phyloP scores from a whole-genome alignment of 768 basidiomycete genomes.

The Gymnopilus dilepis region DNA sequence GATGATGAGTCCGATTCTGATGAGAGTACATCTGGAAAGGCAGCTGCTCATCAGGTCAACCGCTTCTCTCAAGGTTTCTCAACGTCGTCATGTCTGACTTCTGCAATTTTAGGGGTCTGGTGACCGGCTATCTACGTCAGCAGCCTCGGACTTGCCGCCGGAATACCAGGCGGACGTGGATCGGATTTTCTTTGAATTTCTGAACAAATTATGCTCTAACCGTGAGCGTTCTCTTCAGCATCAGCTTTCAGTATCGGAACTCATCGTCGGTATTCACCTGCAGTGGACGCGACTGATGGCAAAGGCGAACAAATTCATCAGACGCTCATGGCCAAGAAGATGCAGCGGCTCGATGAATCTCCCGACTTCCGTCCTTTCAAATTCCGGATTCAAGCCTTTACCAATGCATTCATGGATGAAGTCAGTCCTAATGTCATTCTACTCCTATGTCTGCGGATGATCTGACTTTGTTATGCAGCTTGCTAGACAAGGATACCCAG shows the following conservation, averaged over 20 bases:
- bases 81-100: slow-evolving; percentile 14
- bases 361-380: slow-evolving; percentile 98
- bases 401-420: slow-evolving; percentile 93
- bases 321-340: slow-evolving; percentile 98
- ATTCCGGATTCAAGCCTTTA: slow-evolving; percentile 98
- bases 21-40: slow-evolving; percentile 33
- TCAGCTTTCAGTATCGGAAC: slow-evolving; percentile 19
- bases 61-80: slow-evolving; percentile 3
- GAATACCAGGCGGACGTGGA: slow-evolving; percentile 87
- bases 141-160: slow-evolving; percentile 65
- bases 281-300: slow-evolving; percentile 90
- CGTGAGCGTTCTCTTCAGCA: slow-evolving; percentile 54
- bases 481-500: slow-evolving; percentile 83
- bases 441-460: slow-evolving; percentile 3
- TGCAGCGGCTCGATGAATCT: slow-evolving; percentile 96
- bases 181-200: slow-evolving; percentile 87
- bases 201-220: slow-evolving; percentile 89
- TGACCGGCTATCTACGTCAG: slow-evolving; percentile 36
- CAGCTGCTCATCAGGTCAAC: slow-evolving; percentile 28
- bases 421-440: slow-evolving; percentile 43
- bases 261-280: slow-evolving; percentile 17
- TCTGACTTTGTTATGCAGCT: slow-evolving; percentile 52
- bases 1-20: slow-evolving; percentile 52
- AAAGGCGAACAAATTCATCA: slow-evolving; percentile 99
- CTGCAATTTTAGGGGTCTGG: slow-evolving; percentile 31